phyloP scores from a whole-genome alignment of 2,329 filamentous ascomycete species.

The Orbilia ellipsospora region DNA sequence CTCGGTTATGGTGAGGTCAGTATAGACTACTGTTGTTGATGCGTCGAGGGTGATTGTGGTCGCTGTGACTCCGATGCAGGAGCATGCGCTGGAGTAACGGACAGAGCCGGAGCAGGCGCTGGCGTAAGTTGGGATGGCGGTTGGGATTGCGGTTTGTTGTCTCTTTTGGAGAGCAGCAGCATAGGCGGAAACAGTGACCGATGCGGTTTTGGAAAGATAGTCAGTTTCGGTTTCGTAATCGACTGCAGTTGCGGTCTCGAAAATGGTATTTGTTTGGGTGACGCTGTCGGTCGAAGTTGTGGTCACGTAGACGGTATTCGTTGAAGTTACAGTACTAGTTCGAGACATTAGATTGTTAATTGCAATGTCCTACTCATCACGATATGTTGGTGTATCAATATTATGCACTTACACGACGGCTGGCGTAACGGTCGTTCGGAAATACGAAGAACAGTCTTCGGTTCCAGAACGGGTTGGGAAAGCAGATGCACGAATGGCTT shows the following conservation, averaged over 20 bases:
- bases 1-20: no score
- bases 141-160: slow-evolving; percentile 14
- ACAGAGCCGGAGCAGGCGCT: slow-evolving; percentile 9
- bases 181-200: not conserved
- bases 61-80: slow-evolving; percentile 28
- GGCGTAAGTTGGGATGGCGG: slow-evolving; percentile 24
- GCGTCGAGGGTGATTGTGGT: no score
- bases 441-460: slow-evolving; percentile 23
- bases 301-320: no score
- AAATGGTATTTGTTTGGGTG: no score
- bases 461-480: slow-evolving; percentile 30
- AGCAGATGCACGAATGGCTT: slow-evolving; percentile 17
- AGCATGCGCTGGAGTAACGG: slow-evolving; percentile 26
- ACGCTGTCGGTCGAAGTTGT: no score
- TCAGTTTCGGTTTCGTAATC: not conserved
- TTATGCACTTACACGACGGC: not conserved
- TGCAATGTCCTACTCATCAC: no score
- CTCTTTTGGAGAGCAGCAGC: not conserved
- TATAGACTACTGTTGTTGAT: no score
- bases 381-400: not conserved
- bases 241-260: no score
- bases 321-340: no score
- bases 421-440: slow-evolving; percentile 2
- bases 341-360: no score
- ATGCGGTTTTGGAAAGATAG: not conserved